These are phyloP conservation scores for Pouteria glomerata DNA, from an alignment of 148 eudicot species.

Conservation along the genomic window DNA sequence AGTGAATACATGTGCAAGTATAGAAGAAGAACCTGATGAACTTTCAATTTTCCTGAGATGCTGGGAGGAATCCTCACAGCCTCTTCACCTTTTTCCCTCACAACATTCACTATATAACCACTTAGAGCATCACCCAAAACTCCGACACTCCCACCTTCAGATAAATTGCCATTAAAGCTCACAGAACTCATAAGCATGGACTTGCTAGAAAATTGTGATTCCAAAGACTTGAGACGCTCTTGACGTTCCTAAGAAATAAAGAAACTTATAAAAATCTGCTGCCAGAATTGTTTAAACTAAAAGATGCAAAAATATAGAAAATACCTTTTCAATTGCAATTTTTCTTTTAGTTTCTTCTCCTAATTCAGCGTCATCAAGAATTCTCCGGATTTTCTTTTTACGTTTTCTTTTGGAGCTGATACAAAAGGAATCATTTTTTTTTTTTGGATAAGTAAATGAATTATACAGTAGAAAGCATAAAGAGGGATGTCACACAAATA, in stretches of 20 bases:
- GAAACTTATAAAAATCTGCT: neutral
- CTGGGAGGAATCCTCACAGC: slow-evolving; percentile 91
- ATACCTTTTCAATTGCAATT: slow-evolving; percentile 98
- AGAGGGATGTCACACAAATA: neutral
- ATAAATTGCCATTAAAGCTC: slow-evolving; percentile 33
- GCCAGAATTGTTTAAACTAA: neutral
- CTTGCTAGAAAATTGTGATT: slow-evolving; percentile 60
- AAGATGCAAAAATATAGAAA: neutral
- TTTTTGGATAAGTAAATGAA: no score
- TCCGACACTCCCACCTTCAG: slow-evolving; percentile 61
- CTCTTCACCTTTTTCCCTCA: slow-evolving; percentile 88
- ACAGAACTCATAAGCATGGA: slow-evolving; percentile 45
- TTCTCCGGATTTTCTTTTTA: slow-evolving; percentile 90
- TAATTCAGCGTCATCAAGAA: slow-evolving; percentile 89
- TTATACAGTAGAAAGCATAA: no score
- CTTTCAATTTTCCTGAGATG: slow-evolving; percentile 76
- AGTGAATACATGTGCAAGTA: neutral
- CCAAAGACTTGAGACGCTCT: slow-evolving; percentile 83
- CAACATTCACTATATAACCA: slow-evolving; percentile 90
- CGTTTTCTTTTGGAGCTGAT: slow-evolving; percentile 46
- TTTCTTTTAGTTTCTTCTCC: slow-evolving; percentile 97
- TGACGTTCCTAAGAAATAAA: slow-evolving; percentile 70
- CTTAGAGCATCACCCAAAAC: slow-evolving; percentile 73
- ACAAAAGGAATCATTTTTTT: slow-evolving; percentile 1
- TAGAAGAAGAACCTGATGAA: slow-evolving; percentile 62